Base-by-base conservation (phyloP, 345 rosid species). In the Fremontodendron californicum region DNA sequence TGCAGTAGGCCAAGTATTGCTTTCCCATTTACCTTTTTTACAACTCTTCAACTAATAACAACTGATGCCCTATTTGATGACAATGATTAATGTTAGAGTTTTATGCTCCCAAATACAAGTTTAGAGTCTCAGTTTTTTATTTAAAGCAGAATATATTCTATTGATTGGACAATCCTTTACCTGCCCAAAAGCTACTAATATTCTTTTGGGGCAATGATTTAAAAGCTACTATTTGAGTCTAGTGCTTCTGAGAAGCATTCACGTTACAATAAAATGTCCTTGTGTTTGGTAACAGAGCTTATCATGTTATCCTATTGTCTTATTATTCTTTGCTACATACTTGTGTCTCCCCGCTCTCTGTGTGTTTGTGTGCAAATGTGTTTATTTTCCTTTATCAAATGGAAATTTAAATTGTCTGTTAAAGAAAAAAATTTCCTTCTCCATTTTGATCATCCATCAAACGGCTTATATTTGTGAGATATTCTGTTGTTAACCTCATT, bases 1-100 rank as follows among this genome's bases (percentile, higher is more conserved):
- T 70, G 94, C 98, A 25, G 94, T 86, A 72, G 99, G 97, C 74
- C 91, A 91, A 97, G 98, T 96, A 85, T 78, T 61, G 80, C 76
- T 72, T 62, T 16, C 40, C 64, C n/a, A 3, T 40, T 78, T 77
- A 25, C 52, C 0, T 21, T 42, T 43, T 9, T 29, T 42, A 6
- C 9, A 1, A n/a, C 46, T 51, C 35, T 27, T 35, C 31, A 35
- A 27, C 55, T n/a, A 37, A n/a, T 51, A 79, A 33, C 31, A 71
- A 51, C 33, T 64, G 67, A 66, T 78, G 75, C 16, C 40, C 43
- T 11, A 21, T 73, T 1, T 51, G 33, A 7, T 74, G 55, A 45
- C 31, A 40, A 35, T 57, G 70, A 45, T 42, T 48, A 37, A 75
- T 37, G 71, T 18, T 10, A 29, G 51, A 4, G 10, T 29, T 43